Percentiles rank a stretch among this genome's conserved stretches.
Evolutionary conservation across 2,329 filamentous ascomycete species (phyloP).

Genomic region (Alternaria angustiovoidea): DNA sequence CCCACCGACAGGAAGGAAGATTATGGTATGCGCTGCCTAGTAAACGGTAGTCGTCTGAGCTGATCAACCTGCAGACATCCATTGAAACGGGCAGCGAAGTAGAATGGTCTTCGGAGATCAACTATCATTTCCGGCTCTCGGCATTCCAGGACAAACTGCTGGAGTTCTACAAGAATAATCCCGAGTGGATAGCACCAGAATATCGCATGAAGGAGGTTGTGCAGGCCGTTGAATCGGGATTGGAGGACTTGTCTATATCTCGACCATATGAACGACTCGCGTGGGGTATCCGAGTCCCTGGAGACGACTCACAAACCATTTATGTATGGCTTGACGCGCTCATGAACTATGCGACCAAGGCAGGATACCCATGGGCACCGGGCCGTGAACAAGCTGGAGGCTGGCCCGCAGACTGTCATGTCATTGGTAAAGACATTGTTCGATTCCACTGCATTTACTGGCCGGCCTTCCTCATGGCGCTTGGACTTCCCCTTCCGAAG

Average conservation of each 20-base stretch:
- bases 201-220: constrained; percentile 81
- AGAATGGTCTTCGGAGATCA: constrained; percentile 91
- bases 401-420: constrained; percentile 92
- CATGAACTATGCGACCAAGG: constrained; percentile 89
- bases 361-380: constrained; percentile 83
- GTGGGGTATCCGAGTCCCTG: constrained; percentile 91
- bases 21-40: constrained; percentile 64
- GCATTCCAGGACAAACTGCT: constrained; percentile 81
- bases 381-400: constrained; percentile 68
- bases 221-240: constrained; percentile 75
- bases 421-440: constrained; percentile 96
- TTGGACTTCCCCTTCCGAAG: constrained; percentile 79
- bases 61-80: constrained; percentile 61
- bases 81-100: constrained; percentile 90
- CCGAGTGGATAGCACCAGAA: constrained; percentile 76
- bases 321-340: constrained; percentile 99
- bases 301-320: constrained; percentile 85
- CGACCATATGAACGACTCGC: constrained; percentile 77
- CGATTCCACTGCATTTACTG: constrained; percentile 97
- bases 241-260: constrained; percentile 90
- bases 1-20: constrained; percentile 81
- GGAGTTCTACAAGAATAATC: constrained; percentile 79
- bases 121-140: constrained; percentile 94
- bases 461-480: constrained; percentile 92
- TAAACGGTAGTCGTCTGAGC: constrained; percentile 3